Conservation (phyloP, 176 grass and related monocot species). For the sorghum (Sorghum bicolor) region DNA sequence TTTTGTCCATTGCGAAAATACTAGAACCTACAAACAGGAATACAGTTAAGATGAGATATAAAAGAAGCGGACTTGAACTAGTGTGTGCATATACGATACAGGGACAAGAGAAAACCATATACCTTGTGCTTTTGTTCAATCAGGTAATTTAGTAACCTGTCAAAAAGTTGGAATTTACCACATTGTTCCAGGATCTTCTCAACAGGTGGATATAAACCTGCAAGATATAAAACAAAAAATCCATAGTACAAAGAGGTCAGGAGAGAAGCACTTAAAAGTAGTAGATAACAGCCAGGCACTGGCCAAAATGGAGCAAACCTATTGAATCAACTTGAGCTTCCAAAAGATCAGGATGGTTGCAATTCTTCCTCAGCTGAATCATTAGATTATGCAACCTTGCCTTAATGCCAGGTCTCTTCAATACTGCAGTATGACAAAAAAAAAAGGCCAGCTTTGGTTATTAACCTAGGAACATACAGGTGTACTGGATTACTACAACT, state of each 20-base stretch:
- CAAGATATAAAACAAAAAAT: neutral
- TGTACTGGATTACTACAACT: neutral
- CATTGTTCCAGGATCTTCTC: conserved; percentile 75
- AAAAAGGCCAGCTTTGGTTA: conserved; percentile 4
- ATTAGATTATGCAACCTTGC: conserved; percentile 74
- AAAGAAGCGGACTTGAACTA: neutral
- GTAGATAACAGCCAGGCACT: conserved; percentile 3
- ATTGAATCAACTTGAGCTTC: conserved; percentile 47
- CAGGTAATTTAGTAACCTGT: conserved; percentile 58
- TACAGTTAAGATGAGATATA: neutral
- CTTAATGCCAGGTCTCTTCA: conserved; percentile 57
- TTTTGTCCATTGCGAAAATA: conserved; percentile 98
- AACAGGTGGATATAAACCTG: conserved; percentile 76
- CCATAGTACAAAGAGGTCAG: neutral
- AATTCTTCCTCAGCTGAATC: conserved; percentile 86
- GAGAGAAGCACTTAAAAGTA: neutral
- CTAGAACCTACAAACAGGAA: conserved; percentile 62
- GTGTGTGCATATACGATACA: neutral
- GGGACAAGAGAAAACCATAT: conserved; percentile 7
- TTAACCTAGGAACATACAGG: neutral
- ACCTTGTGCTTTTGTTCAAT: conserved; percentile 77
- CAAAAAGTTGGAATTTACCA: conserved; percentile 81
- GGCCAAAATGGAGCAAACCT: conserved; percentile 32
- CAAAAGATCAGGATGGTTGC: conserved; percentile 85
- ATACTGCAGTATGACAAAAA: conserved; percentile 39